These are phyloP conservation scores for Solanum clarkiae DNA, from an alignment of 257 asterid genomes.

Conservation along the genomic window DNA sequence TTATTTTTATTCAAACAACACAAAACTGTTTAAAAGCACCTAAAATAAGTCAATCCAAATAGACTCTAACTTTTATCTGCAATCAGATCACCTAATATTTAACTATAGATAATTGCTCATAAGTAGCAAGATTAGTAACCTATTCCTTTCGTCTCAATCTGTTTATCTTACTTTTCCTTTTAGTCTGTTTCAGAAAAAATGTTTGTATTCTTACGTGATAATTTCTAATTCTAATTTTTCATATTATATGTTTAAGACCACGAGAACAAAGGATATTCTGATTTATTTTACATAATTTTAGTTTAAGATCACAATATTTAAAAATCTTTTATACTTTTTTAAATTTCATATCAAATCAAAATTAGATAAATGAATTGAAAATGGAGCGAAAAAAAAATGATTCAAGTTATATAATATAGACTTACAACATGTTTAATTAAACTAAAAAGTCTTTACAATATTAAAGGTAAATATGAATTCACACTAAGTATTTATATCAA, in stretches of 20 bases:
- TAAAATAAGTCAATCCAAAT: background rate
- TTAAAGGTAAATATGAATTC: background rate
- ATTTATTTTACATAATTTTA: background rate
- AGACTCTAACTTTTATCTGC: background rate
- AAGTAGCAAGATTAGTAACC: background rate
- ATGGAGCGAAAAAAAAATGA: background rate
- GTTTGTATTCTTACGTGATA: no score
- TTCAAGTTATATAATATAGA: background rate
- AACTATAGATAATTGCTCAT: background rate
- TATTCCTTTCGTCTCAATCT: background rate
- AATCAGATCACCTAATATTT: background rate
- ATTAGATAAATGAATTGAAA: background rate
- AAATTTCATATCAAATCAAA: background rate
- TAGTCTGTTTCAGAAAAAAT: no score
- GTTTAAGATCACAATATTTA: background rate
- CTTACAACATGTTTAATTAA: background rate
- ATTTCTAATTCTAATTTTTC: background rate
- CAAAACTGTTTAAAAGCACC: background rate
- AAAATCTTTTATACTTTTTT: background rate
- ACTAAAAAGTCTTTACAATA: no score
- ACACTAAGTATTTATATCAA: background rate
- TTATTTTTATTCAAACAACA: background rate
- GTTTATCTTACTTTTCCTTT: background rate
- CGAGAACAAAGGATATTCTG: background rate
- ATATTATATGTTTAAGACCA: background rate